A percentile compares a stretch with the other conserved stretches of the same genome.
Evolutionary conservation across 345 rosid genomes (phyloP).

Genomic region (Chamaenerion angustifolium): DNA sequence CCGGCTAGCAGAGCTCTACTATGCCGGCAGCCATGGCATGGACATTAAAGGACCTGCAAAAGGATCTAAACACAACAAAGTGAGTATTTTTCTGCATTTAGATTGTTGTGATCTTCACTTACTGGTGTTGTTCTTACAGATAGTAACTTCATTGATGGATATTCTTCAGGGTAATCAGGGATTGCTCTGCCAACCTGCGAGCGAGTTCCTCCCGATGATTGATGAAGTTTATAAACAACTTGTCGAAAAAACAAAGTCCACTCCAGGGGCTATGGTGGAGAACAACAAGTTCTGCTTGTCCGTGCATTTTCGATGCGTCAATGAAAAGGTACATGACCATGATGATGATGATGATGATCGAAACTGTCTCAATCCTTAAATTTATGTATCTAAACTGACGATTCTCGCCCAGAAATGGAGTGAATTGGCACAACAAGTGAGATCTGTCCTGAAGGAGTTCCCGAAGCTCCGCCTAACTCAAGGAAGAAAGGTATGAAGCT

Average conservation of each 20-base stretch:
- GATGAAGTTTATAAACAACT: slow-evolving; percentile 44
- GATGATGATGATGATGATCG: no score
- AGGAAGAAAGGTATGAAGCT: slow-evolving; percentile 90
- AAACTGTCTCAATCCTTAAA: no score
- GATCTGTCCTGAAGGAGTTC: slow-evolving; percentile 38
- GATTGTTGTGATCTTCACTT: no score
- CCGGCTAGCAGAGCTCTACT: slow-evolving; percentile 58
- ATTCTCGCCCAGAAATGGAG: slow-evolving; percentile 41
- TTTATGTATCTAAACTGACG: no score
- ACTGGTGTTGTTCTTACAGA: no score
- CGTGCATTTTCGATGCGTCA: slow-evolving; percentile 86
- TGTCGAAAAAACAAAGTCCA: slow-evolving; percentile 54
- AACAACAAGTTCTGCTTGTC: slow-evolving; percentile 90
- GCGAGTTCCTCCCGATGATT: slow-evolving; percentile 77
- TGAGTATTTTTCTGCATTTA: slow-evolving; percentile 6
- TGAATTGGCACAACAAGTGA: slow-evolving; percentile 49
- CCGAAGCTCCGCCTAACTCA: slow-evolving; percentile 60
- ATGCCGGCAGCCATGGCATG: slow-evolving; percentile 99
- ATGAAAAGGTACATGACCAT: slow-evolving; percentile 48
- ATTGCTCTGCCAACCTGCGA: slow-evolving; percentile 65
- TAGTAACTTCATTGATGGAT: background rate
- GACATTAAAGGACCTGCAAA: slow-evolving; percentile 81
- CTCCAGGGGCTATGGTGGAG: slow-evolving; percentile 72
- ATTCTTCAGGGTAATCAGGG: slow-evolving; percentile 26
- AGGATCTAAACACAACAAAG: slow-evolving; percentile 29